Conservation (phyloP, 768 basidiomycete genomes). For the Mycena belliarum region DNA sequence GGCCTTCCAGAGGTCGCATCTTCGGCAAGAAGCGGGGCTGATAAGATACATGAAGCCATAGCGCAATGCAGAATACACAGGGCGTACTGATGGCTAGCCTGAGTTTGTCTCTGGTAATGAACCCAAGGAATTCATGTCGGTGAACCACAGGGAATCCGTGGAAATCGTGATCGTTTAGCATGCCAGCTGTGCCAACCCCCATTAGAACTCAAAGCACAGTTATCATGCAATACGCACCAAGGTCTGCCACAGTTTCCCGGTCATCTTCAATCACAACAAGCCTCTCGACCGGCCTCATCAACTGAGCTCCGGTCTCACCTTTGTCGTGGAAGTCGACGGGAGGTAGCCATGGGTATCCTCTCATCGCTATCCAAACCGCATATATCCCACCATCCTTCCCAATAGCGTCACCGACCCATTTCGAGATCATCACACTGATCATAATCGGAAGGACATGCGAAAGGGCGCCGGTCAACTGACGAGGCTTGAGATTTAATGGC, state of each 20-base stretch:
- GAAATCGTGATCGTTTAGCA: slow-evolving; percentile 48
- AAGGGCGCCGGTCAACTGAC: slow-evolving; percentile 71
- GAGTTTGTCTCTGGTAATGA: slow-evolving; percentile 59
- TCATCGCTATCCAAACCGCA: slow-evolving; percentile 70
- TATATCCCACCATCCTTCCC: slow-evolving; percentile 67
- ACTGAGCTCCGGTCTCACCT: slow-evolving; percentile 59
- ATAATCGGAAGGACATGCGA: slow-evolving; percentile 84
- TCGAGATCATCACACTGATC: slow-evolving; percentile 76
- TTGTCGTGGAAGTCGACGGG: slow-evolving; percentile 64
- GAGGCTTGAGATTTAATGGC: not conserved
- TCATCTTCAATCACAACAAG: slow-evolving; percentile 57
- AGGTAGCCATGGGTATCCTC: slow-evolving; percentile 70
- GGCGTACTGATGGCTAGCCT: slow-evolving; percentile 36
- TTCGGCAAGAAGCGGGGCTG: slow-evolving; percentile 29
- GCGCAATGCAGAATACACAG: not conserved
- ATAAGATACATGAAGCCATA: not conserved
- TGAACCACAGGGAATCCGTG: slow-evolving; percentile 69
- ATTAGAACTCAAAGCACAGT: not conserved
- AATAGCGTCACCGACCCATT: slow-evolving; percentile 76
- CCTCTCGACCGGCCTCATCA: slow-evolving; percentile 56
- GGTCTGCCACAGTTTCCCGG: slow-evolving; percentile 45
- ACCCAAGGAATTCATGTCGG: slow-evolving; percentile 55
- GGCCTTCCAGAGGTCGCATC: slow-evolving; percentile 27
- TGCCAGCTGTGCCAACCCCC: slow-evolving; percentile 30
- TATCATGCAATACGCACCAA: slow-evolving; percentile 36